Conservation (phyloP, 805 yeast species). For the Candida khao-thaluensis region DNA sequence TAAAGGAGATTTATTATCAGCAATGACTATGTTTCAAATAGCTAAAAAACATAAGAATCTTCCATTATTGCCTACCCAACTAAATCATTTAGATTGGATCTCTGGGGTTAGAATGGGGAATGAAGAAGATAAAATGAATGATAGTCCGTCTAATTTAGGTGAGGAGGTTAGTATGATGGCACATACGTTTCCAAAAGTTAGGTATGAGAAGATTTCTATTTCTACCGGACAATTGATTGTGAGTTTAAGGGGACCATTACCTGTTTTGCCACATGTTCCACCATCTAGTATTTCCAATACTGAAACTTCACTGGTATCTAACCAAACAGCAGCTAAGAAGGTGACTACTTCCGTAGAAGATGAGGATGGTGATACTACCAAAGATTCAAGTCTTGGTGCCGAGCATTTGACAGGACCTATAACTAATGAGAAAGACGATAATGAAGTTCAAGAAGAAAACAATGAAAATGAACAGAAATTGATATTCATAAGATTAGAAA, state of each 20-base stretch:
- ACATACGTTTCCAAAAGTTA: slow-evolving; percentile 80
- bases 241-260: slow-evolving; percentile 66
- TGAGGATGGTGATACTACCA: neutral
- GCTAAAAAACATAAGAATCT: slow-evolving; percentile 30
- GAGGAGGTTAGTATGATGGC: slow-evolving; percentile 90
- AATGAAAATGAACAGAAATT: slow-evolving; percentile 33
- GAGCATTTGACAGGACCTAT: neutral
- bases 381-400: neutral
- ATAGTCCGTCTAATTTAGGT: slow-evolving; percentile 65
- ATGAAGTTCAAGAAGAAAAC: slow-evolving; percentile 4
- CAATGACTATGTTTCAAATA: slow-evolving; percentile 35
- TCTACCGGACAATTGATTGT: slow-evolving; percentile 77
- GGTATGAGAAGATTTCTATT: slow-evolving; percentile 85
- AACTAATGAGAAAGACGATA: neutral
- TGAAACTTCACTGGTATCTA: neutral
- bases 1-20: slow-evolving; percentile 34
- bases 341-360: slow-evolving; percentile 1
- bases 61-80: slow-evolving; percentile 24
- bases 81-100: slow-evolving; percentile 84
- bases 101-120: slow-evolving; percentile 84
- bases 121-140: slow-evolving; percentile 21
- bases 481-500: slow-evolving; percentile 65
- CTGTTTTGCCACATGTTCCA: slow-evolving; percentile 6
- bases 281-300: neutral
- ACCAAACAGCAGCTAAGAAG: neutral